Conservation (phyloP, 768 basidiomycete species). For the Phylloporus sp. region DNA sequence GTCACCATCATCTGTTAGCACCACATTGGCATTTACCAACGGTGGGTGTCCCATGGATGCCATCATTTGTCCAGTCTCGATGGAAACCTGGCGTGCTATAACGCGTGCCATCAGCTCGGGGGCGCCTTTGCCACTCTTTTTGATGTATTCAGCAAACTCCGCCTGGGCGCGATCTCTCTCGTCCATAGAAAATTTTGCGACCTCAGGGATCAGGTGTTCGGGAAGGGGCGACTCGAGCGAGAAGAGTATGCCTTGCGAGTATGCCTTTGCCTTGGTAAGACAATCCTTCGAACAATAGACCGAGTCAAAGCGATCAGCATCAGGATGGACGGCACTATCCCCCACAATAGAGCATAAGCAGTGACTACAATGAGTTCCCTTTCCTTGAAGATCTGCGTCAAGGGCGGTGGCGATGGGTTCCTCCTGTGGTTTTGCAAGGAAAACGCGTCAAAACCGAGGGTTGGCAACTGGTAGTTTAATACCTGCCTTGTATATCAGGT, state of each 20-base stretch:
- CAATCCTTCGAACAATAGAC: slow-evolving; percentile 76
- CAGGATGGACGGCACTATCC: slow-evolving; percentile 41
- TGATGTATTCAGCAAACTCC: slow-evolving; percentile 54
- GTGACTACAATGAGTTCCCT: slow-evolving; percentile 67
- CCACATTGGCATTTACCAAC: slow-evolving; percentile 12
- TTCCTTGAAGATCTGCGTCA: slow-evolving; percentile 65
- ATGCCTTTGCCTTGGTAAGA: slow-evolving; percentile 47
- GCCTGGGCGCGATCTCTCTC: slow-evolving; percentile 57
- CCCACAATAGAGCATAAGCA: slow-evolving; percentile 61
- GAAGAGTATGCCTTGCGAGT: slow-evolving; percentile 71
- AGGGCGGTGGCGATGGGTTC: slow-evolving; percentile 66
- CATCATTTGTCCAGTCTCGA: slow-evolving; percentile 58
- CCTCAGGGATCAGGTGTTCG: slow-evolving; percentile 31
- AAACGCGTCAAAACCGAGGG: slow-evolving; percentile 3
- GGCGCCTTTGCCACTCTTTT: slow-evolving; percentile 41
- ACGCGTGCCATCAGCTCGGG: slow-evolving; percentile 67
- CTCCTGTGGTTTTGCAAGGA: slow-evolving; percentile 48
- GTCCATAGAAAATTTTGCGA: slow-evolving; percentile 33
- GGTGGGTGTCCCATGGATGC: slow-evolving; percentile 18
- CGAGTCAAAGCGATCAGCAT: slow-evolving; percentile 51
- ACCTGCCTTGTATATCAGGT: slow-evolving; percentile 71
- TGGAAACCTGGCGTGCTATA: slow-evolving; percentile 66
- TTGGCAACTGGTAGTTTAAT: background rate
- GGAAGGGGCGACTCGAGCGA: slow-evolving; percentile 62
- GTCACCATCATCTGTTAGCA: slow-evolving; percentile 41